phyloP scores from a whole-genome alignment of 2,329 filamentous ascomycete species.

The Septoria linicola region DNA sequence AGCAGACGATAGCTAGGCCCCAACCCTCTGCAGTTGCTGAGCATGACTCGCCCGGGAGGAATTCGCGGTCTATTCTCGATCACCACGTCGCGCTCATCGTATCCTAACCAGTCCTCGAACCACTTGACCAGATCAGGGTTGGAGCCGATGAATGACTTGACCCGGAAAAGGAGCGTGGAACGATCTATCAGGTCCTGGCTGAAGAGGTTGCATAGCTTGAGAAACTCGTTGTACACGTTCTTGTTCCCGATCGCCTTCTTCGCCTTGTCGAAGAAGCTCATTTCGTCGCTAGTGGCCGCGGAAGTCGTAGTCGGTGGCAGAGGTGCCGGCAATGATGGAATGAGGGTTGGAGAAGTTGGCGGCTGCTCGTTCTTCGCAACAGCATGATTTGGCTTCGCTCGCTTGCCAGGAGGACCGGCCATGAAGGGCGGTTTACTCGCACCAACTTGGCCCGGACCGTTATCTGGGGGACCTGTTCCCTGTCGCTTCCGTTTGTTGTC shows the following conservation, averaged over 20 bases:
- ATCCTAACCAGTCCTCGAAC: conserved; percentile 81
- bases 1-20: conserved; percentile 93
- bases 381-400: conserved; percentile 69
- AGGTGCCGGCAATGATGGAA: conserved; percentile 83
- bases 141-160: conserved; percentile 79
- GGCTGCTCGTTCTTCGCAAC: conserved; percentile 35
- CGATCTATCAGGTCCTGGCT: conserved; percentile 89
- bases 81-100: conserved; percentile 72
- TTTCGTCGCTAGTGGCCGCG: conserved; percentile 77
- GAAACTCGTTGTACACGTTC: conserved; percentile 87
- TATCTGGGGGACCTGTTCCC: conserved; percentile 44
- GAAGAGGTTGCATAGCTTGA: conserved; percentile 95
- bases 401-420: conserved; percentile 51
- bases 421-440: conserved; percentile 28
- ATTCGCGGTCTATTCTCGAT: conserved; percentile 76
- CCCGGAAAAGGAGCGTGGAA: conserved; percentile 77
- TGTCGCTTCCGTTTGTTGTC: conserved; percentile 76
- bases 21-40: conserved; percentile 93
- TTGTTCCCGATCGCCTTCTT: conserved; percentile 96
- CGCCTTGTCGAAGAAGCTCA: conserved; percentile 91
- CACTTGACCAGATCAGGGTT: conserved; percentile 86
- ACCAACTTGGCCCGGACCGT: conserved; percentile 31
- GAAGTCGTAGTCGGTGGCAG: conserved; percentile 72
- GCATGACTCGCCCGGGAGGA: conserved; percentile 77
- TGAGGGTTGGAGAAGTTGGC: conserved; percentile 78